These are phyloP conservation scores for Pyricularia sp. DNA, from an alignment of 2,329 filamentous ascomycete genomes.

Conservation along the genomic window DNA sequence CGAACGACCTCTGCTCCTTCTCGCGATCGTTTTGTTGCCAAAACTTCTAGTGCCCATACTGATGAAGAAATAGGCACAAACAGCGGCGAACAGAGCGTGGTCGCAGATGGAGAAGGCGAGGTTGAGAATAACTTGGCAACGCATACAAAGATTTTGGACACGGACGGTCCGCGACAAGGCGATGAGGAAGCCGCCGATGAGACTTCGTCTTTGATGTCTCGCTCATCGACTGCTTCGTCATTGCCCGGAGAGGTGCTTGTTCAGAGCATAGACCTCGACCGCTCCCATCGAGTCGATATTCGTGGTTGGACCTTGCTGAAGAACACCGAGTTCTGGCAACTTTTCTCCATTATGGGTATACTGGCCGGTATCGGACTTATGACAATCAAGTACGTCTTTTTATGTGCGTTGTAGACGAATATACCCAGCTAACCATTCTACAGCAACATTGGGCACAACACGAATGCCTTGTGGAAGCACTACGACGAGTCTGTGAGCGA, in stretches of 20 bases:
- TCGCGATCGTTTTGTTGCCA: conserved; percentile 59
- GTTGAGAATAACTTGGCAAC: background rate
- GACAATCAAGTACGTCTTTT: conserved; percentile 82
- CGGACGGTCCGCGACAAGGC: background rate
- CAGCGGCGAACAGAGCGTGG: background rate
- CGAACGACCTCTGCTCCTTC: conserved; percentile 29
- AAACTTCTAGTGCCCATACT: conserved; percentile 18
- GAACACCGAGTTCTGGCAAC: conserved; percentile 77
- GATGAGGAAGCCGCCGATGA: conserved; percentile 41
- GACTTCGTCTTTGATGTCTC: conserved; percentile 65
- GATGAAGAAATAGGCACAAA: conserved; percentile 12
- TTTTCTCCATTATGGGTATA: conserved; percentile 82
- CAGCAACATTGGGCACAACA: conserved; percentile 91
- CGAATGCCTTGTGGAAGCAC: conserved; percentile 78
- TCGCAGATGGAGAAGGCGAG: background rate
- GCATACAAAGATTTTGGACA: background rate
- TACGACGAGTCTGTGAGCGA: conserved; percentile 66
- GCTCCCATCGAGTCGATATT: conserved; percentile 80
- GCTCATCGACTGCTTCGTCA: conserved; percentile 24
- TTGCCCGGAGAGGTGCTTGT: conserved; percentile 40
- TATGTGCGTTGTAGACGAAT: background rate
- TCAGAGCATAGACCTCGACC: conserved; percentile 58
- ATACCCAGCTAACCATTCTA: background rate
- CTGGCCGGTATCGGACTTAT: conserved; percentile 89
- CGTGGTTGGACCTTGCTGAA: conserved; percentile 69